Percentiles rank a stretch among this genome's conserved stretches.
phyloP scores from a whole-genome alignment of 1,284 basidiomycete genomes.

The Boletellus dicymbophilus region DNA sequence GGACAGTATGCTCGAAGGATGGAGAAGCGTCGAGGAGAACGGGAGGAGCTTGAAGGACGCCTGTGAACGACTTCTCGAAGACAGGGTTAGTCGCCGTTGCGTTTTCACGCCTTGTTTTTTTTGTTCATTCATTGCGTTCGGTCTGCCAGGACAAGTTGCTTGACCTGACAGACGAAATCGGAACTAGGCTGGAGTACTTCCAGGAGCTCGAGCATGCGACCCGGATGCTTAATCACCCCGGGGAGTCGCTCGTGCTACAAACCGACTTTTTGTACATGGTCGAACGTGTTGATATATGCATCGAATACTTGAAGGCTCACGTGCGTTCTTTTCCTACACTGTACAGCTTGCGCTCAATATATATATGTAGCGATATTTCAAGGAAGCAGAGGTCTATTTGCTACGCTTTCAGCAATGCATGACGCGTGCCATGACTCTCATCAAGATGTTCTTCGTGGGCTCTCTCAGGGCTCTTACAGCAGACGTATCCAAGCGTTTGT shows the following conservation, averaged over 20 bases:
- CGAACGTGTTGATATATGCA: conserved; percentile 88
- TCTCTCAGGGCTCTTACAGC: conserved; percentile 73
- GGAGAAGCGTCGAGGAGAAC: conserved; percentile 85
- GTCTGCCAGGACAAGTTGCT: conserved; percentile 66
- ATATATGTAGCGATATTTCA: conserved; percentile 73
- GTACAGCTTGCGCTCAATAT: conserved; percentile 3
- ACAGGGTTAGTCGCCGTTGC: conserved; percentile 59
- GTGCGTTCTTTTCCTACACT: conserved; percentile 47
- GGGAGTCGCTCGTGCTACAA: conserved; percentile 85
- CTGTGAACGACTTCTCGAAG: conserved; percentile 86
- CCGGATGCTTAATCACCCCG: conserved; percentile 89
- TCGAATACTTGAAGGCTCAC: conserved; percentile 84
- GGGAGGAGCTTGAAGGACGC: conserved; percentile 86
- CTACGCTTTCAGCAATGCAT: conserved; percentile 95
- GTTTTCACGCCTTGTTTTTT: neutral
- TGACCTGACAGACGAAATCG: conserved; percentile 78
- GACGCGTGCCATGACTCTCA: conserved; percentile 93
- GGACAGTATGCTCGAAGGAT: conserved; percentile 79
- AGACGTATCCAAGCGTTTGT: conserved; percentile 73
- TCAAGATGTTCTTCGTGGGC: conserved; percentile 92
- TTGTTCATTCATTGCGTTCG: neutral
- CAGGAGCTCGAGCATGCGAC: conserved; percentile 89
- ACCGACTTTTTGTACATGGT: conserved; percentile 94
- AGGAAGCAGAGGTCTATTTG: conserved; percentile 89
- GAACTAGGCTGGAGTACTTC: conserved; percentile 83